These are phyloP conservation scores for Vinca major DNA, from an alignment of 305 asterid species.

Conservation along the genomic window DNA sequence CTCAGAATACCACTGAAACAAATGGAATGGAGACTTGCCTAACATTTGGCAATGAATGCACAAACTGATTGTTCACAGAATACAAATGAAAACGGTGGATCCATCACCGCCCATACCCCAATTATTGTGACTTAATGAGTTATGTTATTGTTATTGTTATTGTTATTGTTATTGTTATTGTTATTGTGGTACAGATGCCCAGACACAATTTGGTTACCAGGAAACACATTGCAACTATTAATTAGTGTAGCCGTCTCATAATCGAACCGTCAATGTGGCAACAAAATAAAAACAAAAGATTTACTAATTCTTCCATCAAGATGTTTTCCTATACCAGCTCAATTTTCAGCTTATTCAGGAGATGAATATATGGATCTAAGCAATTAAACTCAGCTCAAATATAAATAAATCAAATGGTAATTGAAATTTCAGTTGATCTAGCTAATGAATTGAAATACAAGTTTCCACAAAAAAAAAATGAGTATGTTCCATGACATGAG, in stretches of 20 bases:
- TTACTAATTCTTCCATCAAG: no score
- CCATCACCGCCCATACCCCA: no score
- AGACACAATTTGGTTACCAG: neutral
- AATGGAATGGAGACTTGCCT: no score
- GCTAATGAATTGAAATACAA: neutral
- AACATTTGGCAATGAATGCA: no score
- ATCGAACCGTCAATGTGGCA: neutral
- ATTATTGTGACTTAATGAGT: no score
- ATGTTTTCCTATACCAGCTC: no score
- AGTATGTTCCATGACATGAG: neutral
- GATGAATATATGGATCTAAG: neutral
- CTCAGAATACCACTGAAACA: no score
- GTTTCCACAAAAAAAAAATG: neutral
- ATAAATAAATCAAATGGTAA: neutral
- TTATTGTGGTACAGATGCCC: no score
- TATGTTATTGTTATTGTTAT: no score
- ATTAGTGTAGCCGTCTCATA: neutral
- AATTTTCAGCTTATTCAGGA: neutral
- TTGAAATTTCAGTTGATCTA: neutral
- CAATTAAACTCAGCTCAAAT: neutral
- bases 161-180: no score
- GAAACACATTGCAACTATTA: neutral
- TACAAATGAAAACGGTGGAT: no score
- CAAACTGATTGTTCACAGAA: no score
- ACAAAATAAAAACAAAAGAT: neutral